Evolutionary conservation across 2,329 filamentous ascomycete genomes (phyloP).

Genomic region (Colletotrichum chrysophilum): DNA sequence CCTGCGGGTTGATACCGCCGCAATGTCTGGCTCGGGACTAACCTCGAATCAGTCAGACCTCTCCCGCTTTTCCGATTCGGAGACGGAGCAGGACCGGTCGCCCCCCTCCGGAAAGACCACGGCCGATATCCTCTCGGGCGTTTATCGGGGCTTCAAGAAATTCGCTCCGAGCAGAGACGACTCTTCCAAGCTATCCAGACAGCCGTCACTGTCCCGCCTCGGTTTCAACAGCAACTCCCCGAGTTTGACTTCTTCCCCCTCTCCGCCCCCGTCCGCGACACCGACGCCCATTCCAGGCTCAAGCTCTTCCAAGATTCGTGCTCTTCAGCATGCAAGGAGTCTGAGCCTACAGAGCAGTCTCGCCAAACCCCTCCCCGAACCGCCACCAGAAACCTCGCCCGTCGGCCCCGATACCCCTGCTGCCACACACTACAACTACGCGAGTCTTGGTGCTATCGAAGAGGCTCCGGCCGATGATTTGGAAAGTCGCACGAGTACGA

Average conservation of each 20-base stretch:
- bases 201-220: slow-evolving; percentile 43
- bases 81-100: slow-evolving; percentile 40
- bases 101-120: slow-evolving; percentile 35
- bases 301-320: slow-evolving; percentile 14
- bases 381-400: slow-evolving; percentile 39
- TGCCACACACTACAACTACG: slow-evolving; percentile 36
- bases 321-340: slow-evolving; percentile 55
- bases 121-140: slow-evolving; percentile 55
- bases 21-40: slow-evolving; percentile 32
- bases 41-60: slow-evolving; percentile 35
- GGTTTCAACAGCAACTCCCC: slow-evolving; percentile 38
- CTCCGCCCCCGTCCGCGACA: slow-evolving; percentile 28
- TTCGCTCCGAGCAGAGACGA: slow-evolving; percentile 50
- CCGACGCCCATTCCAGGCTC: slow-evolving; percentile 5
- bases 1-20: neutral
- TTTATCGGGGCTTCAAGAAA: slow-evolving; percentile 57
- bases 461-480: slow-evolving; percentile 39
- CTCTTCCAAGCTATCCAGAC: slow-evolving; percentile 45
- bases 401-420: slow-evolving; percentile 30
- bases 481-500: slow-evolving; percentile 50
- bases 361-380: slow-evolving; percentile 61
- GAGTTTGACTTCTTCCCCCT: slow-evolving; percentile 28
- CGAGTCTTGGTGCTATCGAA: slow-evolving; percentile 27
- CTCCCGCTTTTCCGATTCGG: slow-evolving; percentile 49
- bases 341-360: slow-evolving; percentile 62